A percentile compares a stretch with the other conserved stretches of the same genome.
These are phyloP conservation scores for Gentiana dahurica DNA, from an alignment of 257 asterid species.

Conservation along the genomic window DNA sequence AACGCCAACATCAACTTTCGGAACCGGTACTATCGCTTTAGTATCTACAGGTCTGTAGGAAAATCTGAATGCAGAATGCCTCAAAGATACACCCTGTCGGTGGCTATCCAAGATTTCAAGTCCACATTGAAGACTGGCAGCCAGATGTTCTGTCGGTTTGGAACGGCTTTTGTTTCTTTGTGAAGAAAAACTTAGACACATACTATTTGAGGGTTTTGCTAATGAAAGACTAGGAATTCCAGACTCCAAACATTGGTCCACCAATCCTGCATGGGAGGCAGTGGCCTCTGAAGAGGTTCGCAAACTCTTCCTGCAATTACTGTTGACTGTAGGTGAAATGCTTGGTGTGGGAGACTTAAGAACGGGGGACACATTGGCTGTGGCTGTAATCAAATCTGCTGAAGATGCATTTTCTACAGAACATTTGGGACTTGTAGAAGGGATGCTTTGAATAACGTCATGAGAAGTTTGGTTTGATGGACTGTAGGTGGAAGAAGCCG, in stretches of 20 bases:
- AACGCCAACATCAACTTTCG: constrained; percentile 78
- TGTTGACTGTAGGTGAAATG: constrained; percentile 64
- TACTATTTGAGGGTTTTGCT: constrained; percentile 46
- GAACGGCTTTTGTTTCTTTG: constrained; percentile 35
- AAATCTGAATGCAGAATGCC: constrained; percentile 71
- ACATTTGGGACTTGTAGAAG: constrained; percentile 28
- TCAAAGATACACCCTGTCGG: constrained; percentile 51
- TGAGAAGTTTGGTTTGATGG: constrained; percentile 18
- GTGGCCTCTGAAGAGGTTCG: constrained; percentile 49
- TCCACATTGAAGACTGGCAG: constrained; percentile 83
- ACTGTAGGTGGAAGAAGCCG: constrained; percentile 7
- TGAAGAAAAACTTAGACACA: constrained; percentile 31
- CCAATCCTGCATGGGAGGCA: constrained; percentile 42
- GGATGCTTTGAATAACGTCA: constrained; percentile 20
- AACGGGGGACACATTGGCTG: constrained; percentile 34
- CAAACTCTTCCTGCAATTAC: constrained; percentile 66
- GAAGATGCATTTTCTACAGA: constrained; percentile 23
- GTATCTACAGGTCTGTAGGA: constrained; percentile 55
- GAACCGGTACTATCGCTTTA: constrained; percentile 38
- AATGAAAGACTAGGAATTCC: constrained; percentile 30
- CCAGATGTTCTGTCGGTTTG: constrained; percentile 61
- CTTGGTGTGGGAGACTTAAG: constrained; percentile 76
- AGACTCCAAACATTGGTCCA: constrained; percentile 22
- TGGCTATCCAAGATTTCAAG: constrained; percentile 70
- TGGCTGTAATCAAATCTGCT: constrained; percentile 22